Evolutionary conservation across 495 filamentous ascomycete species (phyloP).

Genomic region (Platismatia glauca): DNA sequence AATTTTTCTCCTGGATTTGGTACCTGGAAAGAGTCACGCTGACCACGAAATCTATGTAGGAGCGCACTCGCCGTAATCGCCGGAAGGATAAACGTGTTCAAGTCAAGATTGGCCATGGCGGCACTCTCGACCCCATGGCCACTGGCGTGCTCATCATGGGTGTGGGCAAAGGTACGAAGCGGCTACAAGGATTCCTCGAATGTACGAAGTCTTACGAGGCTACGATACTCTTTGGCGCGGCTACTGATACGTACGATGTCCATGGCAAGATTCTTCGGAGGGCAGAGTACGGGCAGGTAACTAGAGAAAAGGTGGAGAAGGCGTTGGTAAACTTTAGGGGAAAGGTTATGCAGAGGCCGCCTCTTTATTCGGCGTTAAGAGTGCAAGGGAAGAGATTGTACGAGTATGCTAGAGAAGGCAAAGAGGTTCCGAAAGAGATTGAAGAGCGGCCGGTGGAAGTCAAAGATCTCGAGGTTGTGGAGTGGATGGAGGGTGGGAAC

Average conservation of each 20-base stretch:
- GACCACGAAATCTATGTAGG: neutral
- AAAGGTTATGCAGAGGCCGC: constrained; percentile 82
- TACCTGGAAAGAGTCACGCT: neutral
- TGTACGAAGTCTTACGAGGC: constrained; percentile 93
- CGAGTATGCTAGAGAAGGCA: constrained; percentile 89
- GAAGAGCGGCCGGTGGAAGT: constrained; percentile 70
- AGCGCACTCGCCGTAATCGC: constrained; percentile 40
- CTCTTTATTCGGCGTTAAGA: constrained; percentile 83
- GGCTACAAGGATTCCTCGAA: constrained; percentile 61
- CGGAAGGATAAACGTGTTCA: constrained; percentile 44
- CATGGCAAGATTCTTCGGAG: constrained; percentile 71
- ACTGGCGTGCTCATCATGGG: constrained; percentile 86
- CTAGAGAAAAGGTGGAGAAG: constrained; percentile 65
- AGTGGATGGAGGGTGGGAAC: constrained; percentile 79
- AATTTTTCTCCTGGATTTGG: neutral
- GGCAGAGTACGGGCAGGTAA: constrained; percentile 68
- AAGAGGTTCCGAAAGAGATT: constrained; percentile 74
- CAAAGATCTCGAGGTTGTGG: constrained; percentile 62
- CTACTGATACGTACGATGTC: constrained; percentile 86
- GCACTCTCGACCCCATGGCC: constrained; percentile 89
- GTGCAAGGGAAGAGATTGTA: constrained; percentile 88
- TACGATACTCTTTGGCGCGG: constrained; percentile 79
- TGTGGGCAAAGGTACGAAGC: constrained; percentile 81
- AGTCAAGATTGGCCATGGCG: constrained; percentile 94
- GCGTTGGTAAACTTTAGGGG: constrained; percentile 70